Percentiles rank a stretch among this genome's conserved stretches.
Conservation (phyloP, 441 rosid genomes). For the Pelargonium fulgidum region DNA sequence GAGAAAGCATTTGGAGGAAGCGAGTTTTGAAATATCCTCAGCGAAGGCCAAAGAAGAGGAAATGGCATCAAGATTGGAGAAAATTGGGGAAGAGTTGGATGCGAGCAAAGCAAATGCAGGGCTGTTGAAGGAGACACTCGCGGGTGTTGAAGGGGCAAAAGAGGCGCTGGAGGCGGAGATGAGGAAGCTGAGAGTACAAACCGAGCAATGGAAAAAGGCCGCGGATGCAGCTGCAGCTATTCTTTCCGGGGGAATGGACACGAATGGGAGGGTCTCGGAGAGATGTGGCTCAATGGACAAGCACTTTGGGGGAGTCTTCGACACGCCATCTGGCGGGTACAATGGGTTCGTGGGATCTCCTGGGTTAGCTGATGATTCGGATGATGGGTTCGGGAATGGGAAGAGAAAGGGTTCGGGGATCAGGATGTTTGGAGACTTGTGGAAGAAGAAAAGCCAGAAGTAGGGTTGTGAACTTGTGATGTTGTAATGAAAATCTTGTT, state of each 20-base stretch:
- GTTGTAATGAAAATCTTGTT: no score
- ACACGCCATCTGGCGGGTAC: constrained; percentile 9
- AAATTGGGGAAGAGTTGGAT: constrained; percentile 48
- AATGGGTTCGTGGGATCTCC: constrained; percentile 53
- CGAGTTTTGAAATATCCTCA: constrained; percentile 28
- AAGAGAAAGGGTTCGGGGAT: constrained; percentile 72
- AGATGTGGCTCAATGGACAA: constrained; percentile 36
- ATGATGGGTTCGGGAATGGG: constrained; percentile 58
- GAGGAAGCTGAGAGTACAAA: constrained; percentile 77
- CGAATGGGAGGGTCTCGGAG: constrained; percentile 16
- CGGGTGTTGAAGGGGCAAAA: constrained; percentile 50
- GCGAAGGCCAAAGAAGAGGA: constrained; percentile 48
- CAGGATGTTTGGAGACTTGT: constrained; percentile 78
- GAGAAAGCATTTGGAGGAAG: constrained; percentile 47
- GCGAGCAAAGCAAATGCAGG: constrained; percentile 43
- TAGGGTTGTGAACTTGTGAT: constrained; percentile 19
- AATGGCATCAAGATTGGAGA: constrained; percentile 36
- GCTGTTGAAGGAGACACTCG: constrained; percentile 45
- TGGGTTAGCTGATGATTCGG: constrained; percentile 50
- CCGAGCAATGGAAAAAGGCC: constrained; percentile 93
- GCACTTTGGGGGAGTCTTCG: constrained; percentile 39
- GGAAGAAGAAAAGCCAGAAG: constrained; percentile 78
- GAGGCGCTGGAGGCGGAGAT: constrained; percentile 63
- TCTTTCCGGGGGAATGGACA: constrained; percentile 59
- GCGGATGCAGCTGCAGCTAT: constrained; percentile 93